Evolutionary conservation across 768 basidiomycete species (phyloP).

Genomic region (Leccinum boreale): DNA sequence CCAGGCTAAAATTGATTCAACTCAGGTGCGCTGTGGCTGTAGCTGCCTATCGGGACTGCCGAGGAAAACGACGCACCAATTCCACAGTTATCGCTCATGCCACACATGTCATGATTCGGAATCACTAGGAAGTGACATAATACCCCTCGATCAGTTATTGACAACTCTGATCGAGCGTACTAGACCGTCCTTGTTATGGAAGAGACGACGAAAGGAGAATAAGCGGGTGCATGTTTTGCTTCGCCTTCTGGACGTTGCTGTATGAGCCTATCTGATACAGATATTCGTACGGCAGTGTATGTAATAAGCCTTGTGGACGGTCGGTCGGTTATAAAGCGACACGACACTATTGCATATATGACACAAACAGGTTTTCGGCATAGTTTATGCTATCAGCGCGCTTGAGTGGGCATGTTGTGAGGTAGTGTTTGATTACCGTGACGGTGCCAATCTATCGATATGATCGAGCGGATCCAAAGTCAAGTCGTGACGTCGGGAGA

Average conservation of each 20-base stretch:
- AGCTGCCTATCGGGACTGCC: not conserved
- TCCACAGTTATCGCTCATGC: not conserved
- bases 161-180: not conserved
- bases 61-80: not conserved
- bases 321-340: not conserved
- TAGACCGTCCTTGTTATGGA: not conserved
- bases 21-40: not conserved
- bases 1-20: not conserved
- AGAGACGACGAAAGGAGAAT: not conserved
- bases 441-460: not conserved
- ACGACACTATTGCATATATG: not conserved
- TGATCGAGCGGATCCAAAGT: not conserved
- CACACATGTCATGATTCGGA: not conserved
- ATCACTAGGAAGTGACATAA: not conserved
- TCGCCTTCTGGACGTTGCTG: not conserved
- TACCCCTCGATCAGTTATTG: not conserved
- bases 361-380: not conserved
- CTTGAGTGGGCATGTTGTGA: not conserved
- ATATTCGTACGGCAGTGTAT: not conserved
- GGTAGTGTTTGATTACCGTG: not conserved
- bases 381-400: not conserved
- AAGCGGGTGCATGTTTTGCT: not conserved
- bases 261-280: not conserved
- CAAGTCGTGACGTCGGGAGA: not conserved
- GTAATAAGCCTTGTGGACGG: not conserved